phyloP scores from a whole-genome alignment of 2,329 filamentous ascomycete genomes.

The Scedosporium apiospermum region DNA sequence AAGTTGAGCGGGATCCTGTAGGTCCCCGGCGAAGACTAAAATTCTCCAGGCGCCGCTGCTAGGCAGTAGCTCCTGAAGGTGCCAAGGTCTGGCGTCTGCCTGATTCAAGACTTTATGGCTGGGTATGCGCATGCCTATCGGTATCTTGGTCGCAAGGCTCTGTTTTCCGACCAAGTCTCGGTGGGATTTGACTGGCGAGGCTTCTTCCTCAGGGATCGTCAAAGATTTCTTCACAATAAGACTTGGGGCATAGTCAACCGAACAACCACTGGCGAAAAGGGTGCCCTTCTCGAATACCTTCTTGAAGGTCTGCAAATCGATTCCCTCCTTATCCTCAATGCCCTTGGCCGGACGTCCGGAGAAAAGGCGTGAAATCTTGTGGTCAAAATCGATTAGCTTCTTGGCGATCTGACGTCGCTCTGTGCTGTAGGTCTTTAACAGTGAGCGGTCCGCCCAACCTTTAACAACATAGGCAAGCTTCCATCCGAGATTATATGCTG shows the following conservation, averaged over 20 bases:
- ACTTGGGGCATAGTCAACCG: slow-evolving; percentile 22
- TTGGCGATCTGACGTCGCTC: slow-evolving; percentile 52
- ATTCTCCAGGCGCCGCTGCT: slow-evolving; percentile 48
- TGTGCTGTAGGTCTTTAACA: slow-evolving; percentile 39
- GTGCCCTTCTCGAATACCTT: slow-evolving; percentile 49
- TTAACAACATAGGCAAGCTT: slow-evolving; percentile 40
- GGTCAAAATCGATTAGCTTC: slow-evolving; percentile 57
- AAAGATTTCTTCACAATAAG: not conserved
- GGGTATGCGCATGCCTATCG: slow-evolving; percentile 45
- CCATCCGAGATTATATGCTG: slow-evolving; percentile 44
- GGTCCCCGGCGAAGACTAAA: slow-evolving; percentile 51
- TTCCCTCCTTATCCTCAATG: slow-evolving; percentile 48
- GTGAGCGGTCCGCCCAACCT: slow-evolving; percentile 27
- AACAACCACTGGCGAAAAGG: slow-evolving; percentile 17
- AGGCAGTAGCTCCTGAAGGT: slow-evolving; percentile 45
- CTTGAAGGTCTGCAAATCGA: slow-evolving; percentile 55
- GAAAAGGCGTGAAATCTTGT: slow-evolving; percentile 46
- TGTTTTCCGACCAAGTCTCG: slow-evolving; percentile 20
- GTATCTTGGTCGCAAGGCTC: slow-evolving; percentile 23
- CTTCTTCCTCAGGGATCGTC: not conserved
- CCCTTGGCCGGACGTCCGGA: slow-evolving; percentile 48
- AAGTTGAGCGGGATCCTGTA: slow-evolving; percentile 30
- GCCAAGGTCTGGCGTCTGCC: slow-evolving; percentile 42
- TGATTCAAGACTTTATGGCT: slow-evolving; percentile 52
- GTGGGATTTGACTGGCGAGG: not conserved